Evolutionary conservation across 2,329 filamentous ascomycete genomes (phyloP), one percentile per base, ranked within the genome.

Genomic region (Achaetomium macrosporum): DNA sequence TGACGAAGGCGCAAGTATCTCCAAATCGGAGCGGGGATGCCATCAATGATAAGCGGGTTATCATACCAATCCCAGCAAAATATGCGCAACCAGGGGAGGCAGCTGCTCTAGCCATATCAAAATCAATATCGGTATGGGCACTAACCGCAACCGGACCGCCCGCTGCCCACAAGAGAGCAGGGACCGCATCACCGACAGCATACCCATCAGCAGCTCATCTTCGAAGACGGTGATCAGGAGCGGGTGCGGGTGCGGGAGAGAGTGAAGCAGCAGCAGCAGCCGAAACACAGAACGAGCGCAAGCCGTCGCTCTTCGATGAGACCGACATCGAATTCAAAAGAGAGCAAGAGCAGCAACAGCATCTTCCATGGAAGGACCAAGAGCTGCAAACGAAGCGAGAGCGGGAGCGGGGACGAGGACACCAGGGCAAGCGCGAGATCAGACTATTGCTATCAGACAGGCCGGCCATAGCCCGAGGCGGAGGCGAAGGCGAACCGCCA

Each of bases 121-220:
- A n/a, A 16, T 17, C 41, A 49, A 13, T 16, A 29, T 17, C 58
- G 31, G 47, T 40, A 40, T 11, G 19, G 30, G 20, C 40, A 40
- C 9, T 44, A 47, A 20, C 15, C 37, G 20, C 37, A 33, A 15
- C 60, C 37, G 12, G 59, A 44, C 12, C 48, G 57, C 17, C 53
- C 56, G 2, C 33, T 47, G 5, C 54, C 60, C 2, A 47, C 56
- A 8, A 48, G 35, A 13, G 45, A 55, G 31, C 56, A 58, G 44
- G 31, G 47, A 41, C 56, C 56, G 8, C 59, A 63, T 30, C 62
- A 61, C 31, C 55, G 57, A 3, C 62, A 65, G 51, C 62, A 64
- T 25, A 47, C 54, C n/a, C 61, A 61, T 33, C 62, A 65, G 55
- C 61, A 65, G 44, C 44, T 41, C 31, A 60, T 63, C 5, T 64